Percentiles rank a stretch among this genome's conserved stretches.
These are phyloP conservation scores for Lipomyces spencermartinsiae DNA, from an alignment of 805 yeast genomes.

Conservation along the genomic window DNA sequence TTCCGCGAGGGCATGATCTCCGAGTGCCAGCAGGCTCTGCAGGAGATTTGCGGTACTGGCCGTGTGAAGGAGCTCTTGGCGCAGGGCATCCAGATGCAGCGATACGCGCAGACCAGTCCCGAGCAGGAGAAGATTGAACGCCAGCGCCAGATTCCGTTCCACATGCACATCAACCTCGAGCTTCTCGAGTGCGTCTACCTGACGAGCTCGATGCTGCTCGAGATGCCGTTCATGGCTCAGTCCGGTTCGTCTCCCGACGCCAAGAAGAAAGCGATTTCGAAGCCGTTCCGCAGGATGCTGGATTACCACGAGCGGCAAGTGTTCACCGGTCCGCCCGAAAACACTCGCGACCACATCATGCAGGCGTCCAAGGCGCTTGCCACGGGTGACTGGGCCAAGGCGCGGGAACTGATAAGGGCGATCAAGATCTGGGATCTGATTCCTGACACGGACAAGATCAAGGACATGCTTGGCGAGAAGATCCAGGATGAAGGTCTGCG, in stretches of 20 bases:
- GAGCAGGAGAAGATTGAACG: constrained; percentile 57
- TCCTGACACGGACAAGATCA: constrained; percentile 69
- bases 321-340: constrained; percentile 97
- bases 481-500: constrained; percentile 90
- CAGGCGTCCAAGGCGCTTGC: constrained; percentile 89
- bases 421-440: constrained; percentile 87
- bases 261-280: constrained; percentile 70
- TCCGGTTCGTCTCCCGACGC: constrained; percentile 57
- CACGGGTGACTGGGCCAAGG: constrained; percentile 86
- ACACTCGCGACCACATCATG: constrained; percentile 89
- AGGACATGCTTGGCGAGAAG: constrained; percentile 73
- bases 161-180: constrained; percentile 96
- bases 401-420: constrained; percentile 71
- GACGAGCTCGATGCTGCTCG: constrained; percentile 86
- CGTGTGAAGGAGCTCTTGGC: constrained; percentile 92
- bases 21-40: constrained; percentile 85
- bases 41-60: constrained; percentile 84
- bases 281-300: constrained; percentile 87
- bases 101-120: constrained; percentile 63
- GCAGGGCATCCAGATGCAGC: constrained; percentile 72
- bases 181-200: constrained; percentile 91
- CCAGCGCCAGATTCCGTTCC: constrained; percentile 92
- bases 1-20: constrained; percentile 85
- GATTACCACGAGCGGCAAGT: constrained; percentile 94
- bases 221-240: constrained; percentile 88